Evolutionary conservation across 2,329 filamentous ascomycete species (phyloP).

Genomic region (Knufia petricola): DNA sequence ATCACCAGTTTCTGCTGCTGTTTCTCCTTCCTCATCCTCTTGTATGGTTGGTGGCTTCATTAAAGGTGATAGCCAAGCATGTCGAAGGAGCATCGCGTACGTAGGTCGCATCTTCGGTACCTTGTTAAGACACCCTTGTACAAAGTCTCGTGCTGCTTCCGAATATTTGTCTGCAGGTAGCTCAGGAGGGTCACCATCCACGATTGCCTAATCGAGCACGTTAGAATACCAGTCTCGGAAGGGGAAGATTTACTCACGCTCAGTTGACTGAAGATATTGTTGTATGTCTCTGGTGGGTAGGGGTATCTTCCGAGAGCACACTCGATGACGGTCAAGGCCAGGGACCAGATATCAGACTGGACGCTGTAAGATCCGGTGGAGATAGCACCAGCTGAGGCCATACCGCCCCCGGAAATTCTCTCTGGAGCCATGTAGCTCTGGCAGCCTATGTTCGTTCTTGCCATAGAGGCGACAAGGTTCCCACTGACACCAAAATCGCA

Average conservation of each 20-base stretch:
- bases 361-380: constrained; percentile 81
- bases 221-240: constrained; percentile 19
- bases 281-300: constrained; percentile 93
- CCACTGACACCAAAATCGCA: constrained; percentile 97
- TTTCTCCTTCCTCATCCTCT: constrained; percentile 58
- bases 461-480: constrained; percentile 92
- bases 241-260: constrained; percentile 56
- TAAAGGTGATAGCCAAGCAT: constrained; percentile 74
- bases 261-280: constrained; percentile 95
- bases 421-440: constrained; percentile 99
- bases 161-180: constrained; percentile 74
- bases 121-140: constrained; percentile 83
- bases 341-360: constrained; percentile 94
- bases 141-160: constrained; percentile 72
- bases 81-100: constrained; percentile 78
- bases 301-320: constrained; percentile 91
- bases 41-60: constrained; percentile 66
- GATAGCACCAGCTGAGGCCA: constrained; percentile 59
- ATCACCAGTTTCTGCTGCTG: constrained; percentile 31
- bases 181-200: constrained; percentile 88
- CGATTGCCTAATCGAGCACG: constrained; percentile 63
- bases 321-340: constrained; percentile 90
- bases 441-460: constrained; percentile 97
- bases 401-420: constrained; percentile 77
- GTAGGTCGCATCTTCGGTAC: constrained; percentile 85